phyloP scores from a whole-genome alignment of 345 rosid species.

The Eucalyptus marginata region DNA sequence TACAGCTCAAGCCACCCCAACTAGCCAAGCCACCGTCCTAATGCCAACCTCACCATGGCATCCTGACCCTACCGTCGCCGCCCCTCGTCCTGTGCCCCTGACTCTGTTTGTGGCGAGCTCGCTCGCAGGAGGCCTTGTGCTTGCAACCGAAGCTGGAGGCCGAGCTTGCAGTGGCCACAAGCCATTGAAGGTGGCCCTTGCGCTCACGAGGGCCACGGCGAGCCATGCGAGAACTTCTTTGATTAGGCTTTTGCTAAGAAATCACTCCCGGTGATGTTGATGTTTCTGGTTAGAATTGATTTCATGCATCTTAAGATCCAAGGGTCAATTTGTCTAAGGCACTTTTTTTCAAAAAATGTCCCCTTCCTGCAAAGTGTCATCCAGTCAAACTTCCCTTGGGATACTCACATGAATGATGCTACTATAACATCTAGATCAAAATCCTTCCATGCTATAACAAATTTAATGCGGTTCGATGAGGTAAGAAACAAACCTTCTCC shows the following conservation, averaged over 20 bases:
- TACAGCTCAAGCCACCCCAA: neutral
- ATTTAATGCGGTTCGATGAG: neutral
- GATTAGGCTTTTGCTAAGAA: neutral
- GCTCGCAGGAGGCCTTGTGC: neutral
- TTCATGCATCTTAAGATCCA: neutral
- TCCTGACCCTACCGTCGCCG: neutral
- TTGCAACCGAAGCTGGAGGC: neutral
- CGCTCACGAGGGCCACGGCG: neutral
- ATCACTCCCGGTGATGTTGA: neutral
- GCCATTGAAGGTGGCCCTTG: neutral
- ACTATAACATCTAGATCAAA: neutral
- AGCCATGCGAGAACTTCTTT: neutral
- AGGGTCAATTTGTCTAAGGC: neutral
- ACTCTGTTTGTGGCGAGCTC: neutral
- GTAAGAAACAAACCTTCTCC: constrained; percentile 37
- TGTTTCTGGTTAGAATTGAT: neutral
- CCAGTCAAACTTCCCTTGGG: neutral
- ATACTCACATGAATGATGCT: neutral
- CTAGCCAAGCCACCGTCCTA: neutral
- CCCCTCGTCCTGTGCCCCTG: neutral
- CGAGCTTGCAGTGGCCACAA: neutral
- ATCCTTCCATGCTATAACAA: neutral
- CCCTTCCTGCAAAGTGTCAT: neutral
- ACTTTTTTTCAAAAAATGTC: neutral
- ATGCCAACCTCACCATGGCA: neutral